phyloP scores from a whole-genome alignment of 176 grass and related monocot genomes.

The Zea luxurians region DNA sequence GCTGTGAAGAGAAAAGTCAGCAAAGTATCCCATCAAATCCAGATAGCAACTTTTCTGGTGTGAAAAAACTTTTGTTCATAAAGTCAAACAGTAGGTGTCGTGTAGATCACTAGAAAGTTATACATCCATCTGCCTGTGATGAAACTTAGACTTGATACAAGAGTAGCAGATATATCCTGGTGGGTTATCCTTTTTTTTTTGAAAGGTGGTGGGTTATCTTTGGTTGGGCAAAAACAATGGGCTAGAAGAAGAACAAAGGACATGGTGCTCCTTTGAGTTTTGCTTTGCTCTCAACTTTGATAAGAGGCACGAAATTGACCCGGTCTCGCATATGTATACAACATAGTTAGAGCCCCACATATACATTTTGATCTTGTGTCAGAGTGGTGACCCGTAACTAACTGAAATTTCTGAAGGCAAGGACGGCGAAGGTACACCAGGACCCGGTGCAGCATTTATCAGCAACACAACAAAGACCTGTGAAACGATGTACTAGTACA shows the following conservation, averaged over 20 bases:
- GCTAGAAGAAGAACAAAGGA: background rate
- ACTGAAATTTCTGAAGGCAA: constrained; percentile 7
- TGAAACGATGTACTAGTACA: background rate
- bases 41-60: constrained; percentile 32
- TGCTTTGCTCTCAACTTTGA: background rate
- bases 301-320: background rate
- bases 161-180: background rate
- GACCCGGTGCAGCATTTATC: constrained; percentile 5
- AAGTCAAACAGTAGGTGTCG: constrained; percentile 26
- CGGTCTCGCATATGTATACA: background rate
- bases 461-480: constrained; percentile 22
- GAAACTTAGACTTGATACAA: background rate
- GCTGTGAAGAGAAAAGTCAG: constrained; percentile 2
- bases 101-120: constrained; percentile 13
- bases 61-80: constrained; percentile 20
- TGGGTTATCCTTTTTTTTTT: background rate
- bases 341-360: background rate
- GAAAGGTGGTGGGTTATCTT: background rate
- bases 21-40: constrained; percentile 12
- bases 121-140: background rate
- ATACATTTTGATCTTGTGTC: background rate
- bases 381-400: background rate
- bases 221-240: background rate
- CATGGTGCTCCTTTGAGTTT: background rate
- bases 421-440: background rate